Percentiles rank a stretch among this genome's conserved stretches.
These are phyloP conservation scores for Acidiella bohemica DNA, from an alignment of 495 filamentous ascomycete species.

Conservation along the genomic window DNA sequence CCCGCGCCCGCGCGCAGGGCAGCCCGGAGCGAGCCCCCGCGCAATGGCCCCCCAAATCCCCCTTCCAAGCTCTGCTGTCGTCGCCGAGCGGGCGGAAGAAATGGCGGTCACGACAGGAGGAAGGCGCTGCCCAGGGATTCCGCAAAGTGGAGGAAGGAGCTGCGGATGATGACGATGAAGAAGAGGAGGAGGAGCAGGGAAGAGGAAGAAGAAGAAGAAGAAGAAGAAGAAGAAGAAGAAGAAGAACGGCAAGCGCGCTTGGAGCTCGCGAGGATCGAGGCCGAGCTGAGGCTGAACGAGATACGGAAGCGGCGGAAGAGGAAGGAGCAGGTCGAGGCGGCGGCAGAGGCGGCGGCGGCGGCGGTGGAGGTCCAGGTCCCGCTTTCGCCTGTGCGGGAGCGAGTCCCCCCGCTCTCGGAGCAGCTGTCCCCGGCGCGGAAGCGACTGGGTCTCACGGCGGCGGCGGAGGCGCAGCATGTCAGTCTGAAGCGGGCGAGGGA, in stretches of 20 bases:
- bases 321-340: constrained; percentile 1
- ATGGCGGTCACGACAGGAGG: constrained; percentile 44
- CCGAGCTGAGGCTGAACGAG: constrained; percentile 77
- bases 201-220: too few species aligned
- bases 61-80: constrained; percentile 67
- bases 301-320: constrained; percentile 40
- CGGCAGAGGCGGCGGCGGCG: constrained; percentile 4
- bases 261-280: constrained; percentile 72
- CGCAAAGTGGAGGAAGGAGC: background rate
- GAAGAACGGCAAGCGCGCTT: constrained; percentile 83
- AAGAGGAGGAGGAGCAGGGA: too few species aligned
- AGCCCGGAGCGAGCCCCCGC: constrained; percentile 12
- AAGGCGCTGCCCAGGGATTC: too few species aligned
- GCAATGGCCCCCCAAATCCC: constrained; percentile 73
- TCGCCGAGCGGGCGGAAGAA: constrained; percentile 67
- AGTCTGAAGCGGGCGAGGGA: constrained; percentile 58
- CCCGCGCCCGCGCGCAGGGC: too few species aligned
- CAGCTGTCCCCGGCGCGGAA: constrained; percentile 69
- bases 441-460: constrained; percentile 80
- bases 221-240: constrained; percentile 52
- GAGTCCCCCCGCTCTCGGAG: constrained; percentile 31
- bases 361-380: constrained; percentile 57
- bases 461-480: constrained; percentile 64
- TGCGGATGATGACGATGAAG: constrained; percentile 22
- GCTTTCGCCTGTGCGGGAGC: constrained; percentile 55